A percentile compares a stretch with the other conserved stretches of the same genome.
Conservation (phyloP, 2,329 filamentous ascomycete species). For the Cercospora sp. region DNA sequence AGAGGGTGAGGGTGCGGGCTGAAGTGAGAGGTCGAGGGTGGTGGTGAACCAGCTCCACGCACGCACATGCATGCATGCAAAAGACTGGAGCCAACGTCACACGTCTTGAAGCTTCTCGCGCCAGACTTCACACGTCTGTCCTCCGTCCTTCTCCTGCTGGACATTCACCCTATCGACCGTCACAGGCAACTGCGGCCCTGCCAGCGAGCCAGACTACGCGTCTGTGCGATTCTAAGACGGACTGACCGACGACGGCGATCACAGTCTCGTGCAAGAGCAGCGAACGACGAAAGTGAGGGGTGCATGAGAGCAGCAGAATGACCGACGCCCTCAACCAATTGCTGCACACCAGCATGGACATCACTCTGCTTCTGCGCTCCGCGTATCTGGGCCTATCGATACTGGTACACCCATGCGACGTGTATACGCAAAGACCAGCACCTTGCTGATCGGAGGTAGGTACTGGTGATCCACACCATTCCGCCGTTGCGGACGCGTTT, state of each 20-base stretch:
- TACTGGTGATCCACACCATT: conserved; percentile 53
- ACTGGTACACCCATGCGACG: conserved; percentile 23
- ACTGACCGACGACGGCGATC: background rate
- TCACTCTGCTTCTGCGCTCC: conserved; percentile 21
- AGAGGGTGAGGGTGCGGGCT: background rate
- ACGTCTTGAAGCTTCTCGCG: background rate
- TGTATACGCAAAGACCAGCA: background rate
- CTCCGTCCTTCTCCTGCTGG: background rate
- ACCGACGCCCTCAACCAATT: background rate
- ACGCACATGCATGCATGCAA: background rate
- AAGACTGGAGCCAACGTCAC: background rate
- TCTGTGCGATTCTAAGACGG: background rate
- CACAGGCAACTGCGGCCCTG: background rate
- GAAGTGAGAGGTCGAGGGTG: background rate
- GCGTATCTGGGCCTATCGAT: conserved; percentile 25
- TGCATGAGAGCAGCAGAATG: conserved; percentile 8
- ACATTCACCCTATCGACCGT: background rate
- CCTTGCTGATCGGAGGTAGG: conserved; percentile 41
- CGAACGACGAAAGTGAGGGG: conserved; percentile 1
- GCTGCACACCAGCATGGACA: conserved; percentile 11
- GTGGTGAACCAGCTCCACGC: background rate
- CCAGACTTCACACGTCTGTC: background rate
- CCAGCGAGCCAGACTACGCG: background rate
- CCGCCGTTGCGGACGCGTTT: conserved; percentile 57
- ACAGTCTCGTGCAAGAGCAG: background rate